Conservation (phyloP, 208 protist species). For the Trichomonas vaginalis region DNA sequence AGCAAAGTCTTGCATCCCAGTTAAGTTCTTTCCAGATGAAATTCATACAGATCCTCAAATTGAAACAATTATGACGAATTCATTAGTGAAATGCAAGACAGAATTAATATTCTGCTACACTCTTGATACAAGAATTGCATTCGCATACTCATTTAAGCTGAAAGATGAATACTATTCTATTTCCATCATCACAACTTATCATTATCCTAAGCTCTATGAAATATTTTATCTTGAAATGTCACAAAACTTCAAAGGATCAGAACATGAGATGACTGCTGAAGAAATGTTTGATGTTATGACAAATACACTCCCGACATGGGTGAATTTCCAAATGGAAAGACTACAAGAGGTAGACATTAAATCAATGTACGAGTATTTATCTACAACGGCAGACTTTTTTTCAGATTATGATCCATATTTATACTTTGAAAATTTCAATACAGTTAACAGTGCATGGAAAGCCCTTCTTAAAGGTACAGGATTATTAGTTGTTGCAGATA, state of each 20-base stretch:
- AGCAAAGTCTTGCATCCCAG: not conserved
- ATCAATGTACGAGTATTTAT: not conserved
- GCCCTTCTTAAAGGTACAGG: not conserved
- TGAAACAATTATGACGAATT: not conserved
- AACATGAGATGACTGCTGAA: not conserved
- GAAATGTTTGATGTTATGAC: not conserved
- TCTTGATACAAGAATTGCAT: not conserved
- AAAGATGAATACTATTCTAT: not conserved
- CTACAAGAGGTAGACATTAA: not conserved
- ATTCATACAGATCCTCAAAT: not conserved
- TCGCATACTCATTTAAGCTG: not conserved
- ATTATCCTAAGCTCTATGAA: not conserved
- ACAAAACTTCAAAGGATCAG: not conserved
- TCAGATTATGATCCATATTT: not conserved
- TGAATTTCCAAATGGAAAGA: not conserved
- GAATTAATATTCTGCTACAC: not conserved
- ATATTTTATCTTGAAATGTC: not conserved
- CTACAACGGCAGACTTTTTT: not conserved
- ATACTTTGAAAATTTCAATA: not conserved
- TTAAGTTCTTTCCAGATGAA: not conserved
- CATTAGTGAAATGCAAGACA: not conserved
- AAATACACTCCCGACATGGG: not conserved
- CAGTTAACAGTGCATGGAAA: not conserved
- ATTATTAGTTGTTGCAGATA: not conserved
- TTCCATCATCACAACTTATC: not conserved